Evolutionary conservation across 1,284 basidiomycete genomes (phyloP).

Genomic region (Austroboletus sp.): DNA sequence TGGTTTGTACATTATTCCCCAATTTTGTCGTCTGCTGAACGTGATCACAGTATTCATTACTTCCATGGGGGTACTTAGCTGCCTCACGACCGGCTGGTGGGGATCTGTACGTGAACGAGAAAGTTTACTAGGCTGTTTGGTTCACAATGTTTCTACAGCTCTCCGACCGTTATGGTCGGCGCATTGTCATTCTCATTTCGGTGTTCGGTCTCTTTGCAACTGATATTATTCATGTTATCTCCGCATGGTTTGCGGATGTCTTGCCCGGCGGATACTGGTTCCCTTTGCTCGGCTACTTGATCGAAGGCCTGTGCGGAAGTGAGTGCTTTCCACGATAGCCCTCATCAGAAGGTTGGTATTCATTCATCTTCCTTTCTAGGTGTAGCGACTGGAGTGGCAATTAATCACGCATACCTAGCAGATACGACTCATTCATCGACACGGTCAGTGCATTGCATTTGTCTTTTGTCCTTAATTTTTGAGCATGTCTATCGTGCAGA

Average conservation of each 20-base stretch:
- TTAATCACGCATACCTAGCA: slow-evolving; percentile 22
- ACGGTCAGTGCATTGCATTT: slow-evolving; percentile 18
- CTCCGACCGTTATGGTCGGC: slow-evolving; percentile 77
- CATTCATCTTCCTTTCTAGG: slow-evolving; percentile 14
- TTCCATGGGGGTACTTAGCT: slow-evolving; percentile 64
- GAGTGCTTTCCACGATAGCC: slow-evolving; percentile 19
- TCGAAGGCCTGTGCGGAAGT: slow-evolving; percentile 80
- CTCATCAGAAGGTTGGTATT: background rate
- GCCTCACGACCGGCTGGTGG: slow-evolving; percentile 82
- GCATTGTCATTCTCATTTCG: slow-evolving; percentile 56
- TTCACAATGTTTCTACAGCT: slow-evolving; percentile 37
- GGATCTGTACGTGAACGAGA: slow-evolving; percentile 45
- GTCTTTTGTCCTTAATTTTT: background rate
- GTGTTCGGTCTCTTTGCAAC: slow-evolving; percentile 58
- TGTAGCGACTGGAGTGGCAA: slow-evolving; percentile 15
- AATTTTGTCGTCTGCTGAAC: slow-evolving; percentile 11
- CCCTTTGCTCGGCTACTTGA: slow-evolving; percentile 61
- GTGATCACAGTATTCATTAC: slow-evolving; percentile 48
- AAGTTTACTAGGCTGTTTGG: background rate
- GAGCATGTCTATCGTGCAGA: slow-evolving; percentile 26
- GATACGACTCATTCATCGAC: slow-evolving; percentile 24
- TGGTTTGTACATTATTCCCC: slow-evolving; percentile 34
- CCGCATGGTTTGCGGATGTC: slow-evolving; percentile 50
- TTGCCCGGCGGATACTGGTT: slow-evolving; percentile 81
- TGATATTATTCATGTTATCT: slow-evolving; percentile 64